Base-by-base conservation (phyloP, 2,329 filamentous ascomycete species). In the Tricladium varicosporioides region DNA sequence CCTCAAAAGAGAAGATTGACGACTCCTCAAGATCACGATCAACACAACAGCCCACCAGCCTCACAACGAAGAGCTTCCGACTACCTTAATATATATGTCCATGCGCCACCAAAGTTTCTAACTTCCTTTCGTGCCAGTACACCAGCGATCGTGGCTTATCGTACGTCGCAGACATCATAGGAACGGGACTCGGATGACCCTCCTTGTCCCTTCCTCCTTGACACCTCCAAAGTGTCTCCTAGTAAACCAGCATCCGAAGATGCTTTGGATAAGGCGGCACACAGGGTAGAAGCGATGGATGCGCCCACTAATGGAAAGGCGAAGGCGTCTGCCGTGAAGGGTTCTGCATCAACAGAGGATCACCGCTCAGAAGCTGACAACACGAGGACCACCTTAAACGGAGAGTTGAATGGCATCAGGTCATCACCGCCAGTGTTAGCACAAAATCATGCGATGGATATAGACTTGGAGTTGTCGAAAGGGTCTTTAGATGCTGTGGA, bases 141-240 rank as follows among this genome's bases (percentile, higher is more conserved):
- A 15, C 9, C n/a, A n/a, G 18, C 43, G 14, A 22, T 15, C 15
- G 15, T 15, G 16, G 15, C 43, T 16, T 11, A 48, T 40, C 45
- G 51, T 19, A 45, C 51, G 42, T 56, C 19, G 48, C 31, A 51
- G 9, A 36, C 40, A 36, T 44, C 16, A 19, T 46, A 53, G 33
- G 50, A 54, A 52, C 44, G 61, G 67, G 65, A 67, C 66, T 65
- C 60, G 68, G 67, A 65, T 68, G 63, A 63, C 62, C 60, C 63
- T 69, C 65, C 67, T 67, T 64, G 66, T 69, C 67, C 69, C 19
- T 64, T 64, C 60, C 54, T 52, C 50, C 49, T 49, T 54, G 62
- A 65, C 59, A 66, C 62, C 57, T 63, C 57, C 68, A 70, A 69
- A 65, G 68, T 70, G 69, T 70, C 69, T 70, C 61, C 63, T 53